Evolutionary conservation across 768 basidiomycete species (phyloP).

Genomic region (Dentipellis fragilis): DNA sequence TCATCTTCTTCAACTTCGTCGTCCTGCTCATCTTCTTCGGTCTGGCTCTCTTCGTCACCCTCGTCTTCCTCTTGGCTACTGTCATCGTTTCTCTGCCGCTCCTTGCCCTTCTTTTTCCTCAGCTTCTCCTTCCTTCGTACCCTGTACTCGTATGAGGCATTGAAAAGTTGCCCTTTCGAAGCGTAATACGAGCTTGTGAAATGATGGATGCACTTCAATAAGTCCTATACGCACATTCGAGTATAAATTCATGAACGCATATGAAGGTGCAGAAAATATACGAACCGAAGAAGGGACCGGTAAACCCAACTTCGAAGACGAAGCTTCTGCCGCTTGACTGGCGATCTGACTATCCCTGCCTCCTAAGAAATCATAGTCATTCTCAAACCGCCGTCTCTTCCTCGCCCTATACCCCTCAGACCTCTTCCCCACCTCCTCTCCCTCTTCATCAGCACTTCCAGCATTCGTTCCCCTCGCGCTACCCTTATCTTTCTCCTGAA

Average conservation of each 20-base stretch:
- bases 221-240: slow-evolving; percentile 31
- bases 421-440: slow-evolving; percentile 12
- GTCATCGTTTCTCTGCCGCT: slow-evolving; percentile 7
- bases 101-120: slow-evolving; percentile 10
- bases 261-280: neutral
- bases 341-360: neutral
- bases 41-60: slow-evolving; percentile 6
- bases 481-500: neutral
- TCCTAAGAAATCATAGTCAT: slow-evolving; percentile 7
- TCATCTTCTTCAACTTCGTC: slow-evolving; percentile 1
- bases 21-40: slow-evolving; percentile 13
- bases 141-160: slow-evolving; percentile 38
- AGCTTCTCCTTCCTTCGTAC: slow-evolving; percentile 27
- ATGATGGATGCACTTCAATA: slow-evolving; percentile 42
- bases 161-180: slow-evolving; percentile 47
- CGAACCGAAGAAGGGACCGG: slow-evolving; percentile 43
- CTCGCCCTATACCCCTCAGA: slow-evolving; percentile 13
- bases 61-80: slow-evolving; percentile 5
- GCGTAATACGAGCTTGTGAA: slow-evolving; percentile 48
- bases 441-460: slow-evolving; percentile 12
- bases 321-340: too few relatives aligned
- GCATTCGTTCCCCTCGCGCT: slow-evolving; percentile 18
- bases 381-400: slow-evolving; percentile 3
- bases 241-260: neutral
- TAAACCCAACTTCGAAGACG: neutral